Base-by-base conservation (phyloP, 1,139 yeast genomes). In the Yarrowia galli region DNA sequence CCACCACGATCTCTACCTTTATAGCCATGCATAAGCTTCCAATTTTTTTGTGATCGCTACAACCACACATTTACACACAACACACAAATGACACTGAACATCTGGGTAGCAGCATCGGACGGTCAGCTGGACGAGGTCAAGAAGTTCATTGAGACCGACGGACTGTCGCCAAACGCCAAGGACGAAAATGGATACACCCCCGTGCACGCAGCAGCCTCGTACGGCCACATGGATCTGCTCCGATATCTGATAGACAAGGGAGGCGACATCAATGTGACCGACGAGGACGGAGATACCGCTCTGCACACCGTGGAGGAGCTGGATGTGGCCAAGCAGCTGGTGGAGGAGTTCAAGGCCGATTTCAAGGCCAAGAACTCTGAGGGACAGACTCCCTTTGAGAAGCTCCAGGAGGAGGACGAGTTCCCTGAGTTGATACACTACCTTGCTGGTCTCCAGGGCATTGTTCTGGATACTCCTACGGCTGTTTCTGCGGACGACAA, bases 121-220 rank as follows among this genome's bases (percentile, higher is more conserved):
- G 89, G 91, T 73, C 86, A 89, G 71, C 72, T 83, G 2, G 83
- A 81, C 4, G 75, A 82, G 13, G 97, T 95, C 16, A 84, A 86
- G 71, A 75, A 82, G 13, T 81, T 82, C 69, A 78, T 95, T 16
- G 79, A 78, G 6, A 76, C 84, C 0, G 89, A 89, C 0, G 75
- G 79, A 16, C 83, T 73, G 71, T 82, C 87, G 1, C 85, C 97
- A 2, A 89, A 91, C 74, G 84, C 89, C 22, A 87, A 89, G 72
- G 99, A 95, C 76, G 89, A 92, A 0, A 92, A 92, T 74, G 99
- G 99, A 0, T 95, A 95, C 78, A 93, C 98, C 0, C 96, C 98
- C 15, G 84, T 95, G 36, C 99, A 95, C 77, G 99, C 99, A 0
- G 98, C 98, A 3, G 96, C 96, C 4, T 89, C 98, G 1, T 95